A percentile compares a stretch with the other conserved stretches of the same genome.
Conservation (phyloP, 495 filamentous ascomycete species). For the Bacidia rubella region DNA sequence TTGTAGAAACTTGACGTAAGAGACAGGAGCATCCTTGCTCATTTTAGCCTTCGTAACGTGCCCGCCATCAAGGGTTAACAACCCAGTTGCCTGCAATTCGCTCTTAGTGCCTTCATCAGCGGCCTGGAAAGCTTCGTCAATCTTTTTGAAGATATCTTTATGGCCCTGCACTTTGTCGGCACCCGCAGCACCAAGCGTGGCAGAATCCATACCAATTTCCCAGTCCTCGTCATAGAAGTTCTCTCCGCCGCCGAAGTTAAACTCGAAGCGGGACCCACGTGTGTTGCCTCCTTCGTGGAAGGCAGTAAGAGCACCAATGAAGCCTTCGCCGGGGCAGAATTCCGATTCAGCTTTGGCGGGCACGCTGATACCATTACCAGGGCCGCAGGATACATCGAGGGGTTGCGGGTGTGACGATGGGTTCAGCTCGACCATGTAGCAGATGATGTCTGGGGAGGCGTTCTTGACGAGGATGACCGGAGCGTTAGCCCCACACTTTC, state of each 20-base stretch:
- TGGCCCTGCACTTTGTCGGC: background rate
- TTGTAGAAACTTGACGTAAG: conserved; percentile 14
- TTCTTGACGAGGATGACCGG: conserved; percentile 10
- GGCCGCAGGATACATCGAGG: conserved; percentile 2
- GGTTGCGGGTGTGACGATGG: background rate
- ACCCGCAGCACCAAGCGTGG: conserved; percentile 4
- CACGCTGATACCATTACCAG: conserved; percentile 5
- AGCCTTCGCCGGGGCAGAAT: conserved; percentile 3
- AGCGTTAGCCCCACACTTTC: background rate
- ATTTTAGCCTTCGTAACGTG: conserved; percentile 8
- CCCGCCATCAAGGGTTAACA: conserved; percentile 3
- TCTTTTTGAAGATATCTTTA: background rate
- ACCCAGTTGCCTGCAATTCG: background rate
- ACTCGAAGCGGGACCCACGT: conserved; percentile 8
- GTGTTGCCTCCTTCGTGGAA: background rate
- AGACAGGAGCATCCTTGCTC: conserved; percentile 5
- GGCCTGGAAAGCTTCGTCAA: conserved; percentile 8
- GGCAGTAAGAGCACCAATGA: conserved; percentile 12
- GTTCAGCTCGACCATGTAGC: conserved; percentile 13
- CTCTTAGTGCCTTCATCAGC: background rate
- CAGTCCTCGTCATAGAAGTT: conserved; percentile 13
- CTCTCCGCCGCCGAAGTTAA: background rate
- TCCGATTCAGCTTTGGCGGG: background rate
- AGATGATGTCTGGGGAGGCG: background rate
- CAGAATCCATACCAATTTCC: conserved; percentile 9